phyloP scores from a whole-genome alignment of 2,329 filamentous ascomycete genomes.

The Ceratocystis ficicola region DNA sequence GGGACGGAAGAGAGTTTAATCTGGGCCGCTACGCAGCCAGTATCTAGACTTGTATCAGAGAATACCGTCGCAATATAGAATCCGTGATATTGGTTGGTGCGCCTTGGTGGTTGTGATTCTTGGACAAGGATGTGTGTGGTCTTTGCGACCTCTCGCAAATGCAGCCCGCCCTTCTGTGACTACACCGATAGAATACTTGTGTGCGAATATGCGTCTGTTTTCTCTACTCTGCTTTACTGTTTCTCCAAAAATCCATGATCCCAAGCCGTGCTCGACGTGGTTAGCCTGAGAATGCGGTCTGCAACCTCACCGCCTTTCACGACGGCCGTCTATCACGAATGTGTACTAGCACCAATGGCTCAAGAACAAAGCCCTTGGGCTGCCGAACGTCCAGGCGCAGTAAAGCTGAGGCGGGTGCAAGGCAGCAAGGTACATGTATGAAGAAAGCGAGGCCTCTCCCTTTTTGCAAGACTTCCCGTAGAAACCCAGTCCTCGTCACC shows the following conservation, averaged over 20 bases:
- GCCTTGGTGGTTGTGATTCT: too few relatives aligned
- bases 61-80: too few relatives aligned
- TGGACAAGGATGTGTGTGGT: too few relatives aligned
- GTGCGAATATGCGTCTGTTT: too few relatives aligned
- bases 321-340: neutral
- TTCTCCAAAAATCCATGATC: neutral
- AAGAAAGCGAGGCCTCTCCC: neutral
- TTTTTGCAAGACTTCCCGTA: neutral
- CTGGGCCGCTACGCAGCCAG: neutral
- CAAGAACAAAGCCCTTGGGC: neutral
- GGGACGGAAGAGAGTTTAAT: neutral
- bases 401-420: neutral
- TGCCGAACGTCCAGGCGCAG: neutral
- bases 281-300: neutral
- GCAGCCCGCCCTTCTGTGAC: neutral
- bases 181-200: neutral
- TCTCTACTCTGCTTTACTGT: too few relatives aligned
- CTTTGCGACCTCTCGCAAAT: too few relatives aligned
- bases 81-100: too few relatives aligned
- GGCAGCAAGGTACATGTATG: neutral
- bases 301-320: neutral
- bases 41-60: too few relatives aligned
- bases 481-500: conserved; percentile 9
- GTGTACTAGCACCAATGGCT: too few relatives aligned
- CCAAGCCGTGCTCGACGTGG: neutral